Evolutionary conservation across 805 yeast genomes (phyloP).

Genomic region (Monosporozyma servazzii): DNA sequence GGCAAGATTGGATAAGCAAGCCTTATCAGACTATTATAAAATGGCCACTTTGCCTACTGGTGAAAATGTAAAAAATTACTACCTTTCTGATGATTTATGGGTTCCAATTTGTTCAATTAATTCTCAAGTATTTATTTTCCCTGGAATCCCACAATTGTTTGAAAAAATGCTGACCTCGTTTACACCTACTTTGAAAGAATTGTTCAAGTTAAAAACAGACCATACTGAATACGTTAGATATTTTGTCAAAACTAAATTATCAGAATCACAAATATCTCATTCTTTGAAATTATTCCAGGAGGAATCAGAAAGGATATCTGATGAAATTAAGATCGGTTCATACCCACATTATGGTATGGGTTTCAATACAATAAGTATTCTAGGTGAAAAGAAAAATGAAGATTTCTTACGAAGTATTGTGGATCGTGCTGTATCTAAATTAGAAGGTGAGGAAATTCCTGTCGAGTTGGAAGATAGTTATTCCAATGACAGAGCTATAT

Average conservation of each 20-base stretch:
- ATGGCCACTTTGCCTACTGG: constrained; percentile 74
- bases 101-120: constrained; percentile 74
- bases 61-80: constrained; percentile 37
- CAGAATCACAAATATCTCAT: constrained; percentile 66
- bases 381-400: constrained; percentile 43
- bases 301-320: constrained; percentile 25
- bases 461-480: constrained; percentile 44
- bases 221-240: constrained; percentile 33
- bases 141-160: constrained; percentile 78
- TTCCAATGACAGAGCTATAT: constrained; percentile 18
- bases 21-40: constrained; percentile 51
- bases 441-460: constrained; percentile 50
- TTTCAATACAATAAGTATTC: constrained; percentile 61
- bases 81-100: constrained; percentile 53
- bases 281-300: constrained; percentile 45
- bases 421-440: constrained; percentile 34
- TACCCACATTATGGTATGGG: constrained; percentile 69
- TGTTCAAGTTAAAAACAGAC: constrained; percentile 31
- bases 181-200: constrained; percentile 30
- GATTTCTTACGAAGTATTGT: constrained; percentile 39
- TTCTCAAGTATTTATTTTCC: constrained; percentile 58
- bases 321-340: constrained; percentile 61
- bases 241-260: constrained; percentile 50
- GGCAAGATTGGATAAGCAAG: constrained; percentile 32
- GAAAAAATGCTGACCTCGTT: constrained; percentile 41